Conservation (phyloP, 139 green algal species). For the Eudorina sp. region DNA sequence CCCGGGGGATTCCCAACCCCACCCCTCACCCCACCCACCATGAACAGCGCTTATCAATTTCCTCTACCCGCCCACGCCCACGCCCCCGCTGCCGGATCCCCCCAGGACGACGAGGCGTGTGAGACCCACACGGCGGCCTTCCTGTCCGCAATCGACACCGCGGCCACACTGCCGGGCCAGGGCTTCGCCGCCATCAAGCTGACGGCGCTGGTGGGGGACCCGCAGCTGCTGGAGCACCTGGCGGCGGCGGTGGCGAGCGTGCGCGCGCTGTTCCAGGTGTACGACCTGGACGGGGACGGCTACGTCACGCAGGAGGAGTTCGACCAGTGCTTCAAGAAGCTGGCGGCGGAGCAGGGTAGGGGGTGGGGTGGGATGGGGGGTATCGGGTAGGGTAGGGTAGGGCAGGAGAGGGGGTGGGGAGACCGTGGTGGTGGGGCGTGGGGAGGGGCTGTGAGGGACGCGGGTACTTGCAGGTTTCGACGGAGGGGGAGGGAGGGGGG, state of each 20-base stretch:
- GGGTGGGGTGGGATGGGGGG: background rate
- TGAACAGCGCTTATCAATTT: no score
- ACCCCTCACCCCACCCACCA: no score
- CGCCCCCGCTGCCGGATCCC: no score
- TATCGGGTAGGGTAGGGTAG: background rate
- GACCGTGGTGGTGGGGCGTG: no score
- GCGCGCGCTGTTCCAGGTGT: background rate
- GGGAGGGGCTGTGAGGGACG: no score
- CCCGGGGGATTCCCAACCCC: no score
- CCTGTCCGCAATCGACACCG: slow-evolving; percentile 78
- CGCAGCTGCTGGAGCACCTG: slow-evolving; percentile 73
- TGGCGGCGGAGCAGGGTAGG: background rate
- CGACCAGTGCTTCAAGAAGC: background rate
- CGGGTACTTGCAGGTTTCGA: no score
- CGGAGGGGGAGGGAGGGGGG: background rate
- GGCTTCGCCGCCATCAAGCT: slow-evolving; percentile 93
- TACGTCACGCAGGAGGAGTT: slow-evolving; percentile 6
- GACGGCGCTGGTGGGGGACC: slow-evolving; percentile 87
- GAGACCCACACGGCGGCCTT: slow-evolving; percentile 46
- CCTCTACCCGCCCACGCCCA: no score
- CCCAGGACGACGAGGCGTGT: background rate
- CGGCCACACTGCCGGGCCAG: slow-evolving; percentile 65
- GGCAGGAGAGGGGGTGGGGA: background rate
- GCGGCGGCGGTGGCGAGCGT: background rate
- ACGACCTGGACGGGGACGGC: slow-evolving; percentile 37